Percentiles rank a stretch among this genome's conserved stretches.
phyloP scores from a whole-genome alignment of 345 rosid genomes.

The Nasturtium officinale region DNA sequence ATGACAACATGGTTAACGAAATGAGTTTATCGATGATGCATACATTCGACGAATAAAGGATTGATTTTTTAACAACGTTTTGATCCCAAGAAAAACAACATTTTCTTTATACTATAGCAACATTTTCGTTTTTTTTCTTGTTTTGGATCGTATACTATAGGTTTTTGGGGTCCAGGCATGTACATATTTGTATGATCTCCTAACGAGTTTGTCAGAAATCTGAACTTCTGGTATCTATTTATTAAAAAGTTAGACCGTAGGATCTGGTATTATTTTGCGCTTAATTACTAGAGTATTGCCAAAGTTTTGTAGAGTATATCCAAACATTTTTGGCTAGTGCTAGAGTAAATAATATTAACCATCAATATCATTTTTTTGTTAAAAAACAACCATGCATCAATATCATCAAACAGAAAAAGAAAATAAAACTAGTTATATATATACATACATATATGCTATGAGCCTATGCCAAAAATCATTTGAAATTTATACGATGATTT shows the following conservation, averaged over 20 bases:
- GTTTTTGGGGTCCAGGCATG: background rate
- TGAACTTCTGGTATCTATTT: background rate
- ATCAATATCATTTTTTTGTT: background rate
- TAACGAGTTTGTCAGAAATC: background rate
- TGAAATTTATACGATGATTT: constrained; percentile 12
- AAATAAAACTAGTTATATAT: too few species aligned
- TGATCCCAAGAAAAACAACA: too few species aligned
- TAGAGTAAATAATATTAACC: background rate
- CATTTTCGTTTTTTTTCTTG: too few species aligned
- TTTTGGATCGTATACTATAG: background rate
- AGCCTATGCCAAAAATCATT: background rate
- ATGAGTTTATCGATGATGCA: background rate
- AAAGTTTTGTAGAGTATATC: background rate
- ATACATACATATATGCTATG: background rate
- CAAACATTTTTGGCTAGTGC: background rate
- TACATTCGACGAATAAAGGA: background rate
- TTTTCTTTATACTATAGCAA: too few species aligned
- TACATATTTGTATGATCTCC: background rate
- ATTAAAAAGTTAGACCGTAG: background rate
- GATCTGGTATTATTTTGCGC: background rate
- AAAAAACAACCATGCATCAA: background rate
- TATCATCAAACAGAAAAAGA: background rate
- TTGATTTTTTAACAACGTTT: background rate
- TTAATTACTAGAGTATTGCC: background rate
- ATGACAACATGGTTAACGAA: background rate